Evolutionary conservation across 1,139 yeast genomes (phyloP).

Genomic region (Spencermartinsiella ligniputridi): DNA sequence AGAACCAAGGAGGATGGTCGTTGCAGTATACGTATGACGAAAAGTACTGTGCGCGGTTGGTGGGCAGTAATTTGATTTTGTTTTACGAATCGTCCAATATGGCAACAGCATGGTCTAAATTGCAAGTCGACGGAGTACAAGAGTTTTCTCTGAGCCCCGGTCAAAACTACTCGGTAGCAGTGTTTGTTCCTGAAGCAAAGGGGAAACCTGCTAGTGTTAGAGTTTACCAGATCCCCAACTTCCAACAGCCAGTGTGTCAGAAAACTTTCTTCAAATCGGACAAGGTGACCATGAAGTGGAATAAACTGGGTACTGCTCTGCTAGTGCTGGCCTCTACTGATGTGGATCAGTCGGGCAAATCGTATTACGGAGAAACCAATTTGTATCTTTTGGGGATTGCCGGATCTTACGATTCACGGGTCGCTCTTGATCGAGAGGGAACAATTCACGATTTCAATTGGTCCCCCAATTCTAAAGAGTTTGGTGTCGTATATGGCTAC

Average conservation of each 20-base stretch:
- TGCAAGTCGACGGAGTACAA: slow-evolving; percentile 52
- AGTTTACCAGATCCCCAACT: slow-evolving; percentile 69
- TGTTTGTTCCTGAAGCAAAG: slow-evolving; percentile 78
- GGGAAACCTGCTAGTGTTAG: slow-evolving; percentile 81
- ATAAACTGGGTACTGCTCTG: slow-evolving; percentile 87
- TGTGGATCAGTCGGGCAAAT: slow-evolving; percentile 89
- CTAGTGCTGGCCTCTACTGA: slow-evolving; percentile 93
- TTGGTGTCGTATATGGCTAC: slow-evolving; percentile 94
- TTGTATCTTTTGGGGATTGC: slow-evolving; percentile 86
- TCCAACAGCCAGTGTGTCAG: slow-evolving; percentile 74
- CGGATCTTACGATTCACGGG: slow-evolving; percentile 87
- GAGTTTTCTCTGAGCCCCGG: slow-evolving; percentile 80
- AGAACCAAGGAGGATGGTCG: slow-evolving; percentile 86
- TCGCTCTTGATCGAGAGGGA: slow-evolving; percentile 84
- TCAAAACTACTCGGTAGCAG: slow-evolving; percentile 84
- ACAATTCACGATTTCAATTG: slow-evolving; percentile 97
- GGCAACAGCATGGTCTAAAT: slow-evolving; percentile 56
- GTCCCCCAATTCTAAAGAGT: slow-evolving; percentile 95
- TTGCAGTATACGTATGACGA: slow-evolving; percentile 85
- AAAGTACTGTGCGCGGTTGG: slow-evolving; percentile 60
- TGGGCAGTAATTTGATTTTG: slow-evolving; percentile 53
- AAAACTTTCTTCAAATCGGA: slow-evolving; percentile 96
- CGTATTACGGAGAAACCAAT: slow-evolving; percentile 95
- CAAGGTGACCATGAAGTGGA: slow-evolving; percentile 89
- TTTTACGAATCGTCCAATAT: slow-evolving; percentile 57